Base-by-base conservation (phyloP, 495 filamentous ascomycete species). In the Annulohypoxylon moriforme region DNA sequence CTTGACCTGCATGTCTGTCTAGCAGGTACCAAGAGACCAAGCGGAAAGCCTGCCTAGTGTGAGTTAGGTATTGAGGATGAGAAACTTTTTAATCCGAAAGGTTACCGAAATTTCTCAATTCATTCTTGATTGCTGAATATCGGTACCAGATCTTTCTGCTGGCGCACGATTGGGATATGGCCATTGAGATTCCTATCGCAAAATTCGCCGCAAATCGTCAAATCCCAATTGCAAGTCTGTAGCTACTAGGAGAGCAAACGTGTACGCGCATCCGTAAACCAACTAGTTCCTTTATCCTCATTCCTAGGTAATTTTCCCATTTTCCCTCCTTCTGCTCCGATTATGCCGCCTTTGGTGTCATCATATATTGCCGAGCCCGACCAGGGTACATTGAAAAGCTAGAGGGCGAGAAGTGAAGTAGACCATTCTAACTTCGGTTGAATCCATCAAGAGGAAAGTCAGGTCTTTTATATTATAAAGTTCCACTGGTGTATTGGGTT, bases 341-440 rank as follows among this genome's bases (percentile, higher is more conserved):
- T 49, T 67, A 66, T 73, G 65, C 71, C 27, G 22, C 9, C 25
- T 40, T 70, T 72, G 62, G 38, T 69, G 44, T 71, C 69, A 42
- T 75, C 16, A 70, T 40, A 63, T 58, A 52, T 36, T 34, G 44
- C 50, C 64, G 33, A 70, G 62, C 61, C 67, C 44, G 59, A 67
- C 73, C 73, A 74, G 75, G 61, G 55, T 73, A 67, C 64, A 52
- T 68, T 47, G 53, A 68, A 40, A 40, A 13, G 49, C 24, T 64
- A 18, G 34, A 18, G 55, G 31, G 55, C 44, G 38, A 67, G 63
- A 63, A 66, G 16, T 14, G 53, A 68, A 70, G 13, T 25, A 22
- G n/a, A 16, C 56, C 57, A 56, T 46, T 18, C 27, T 4, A 47
- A 22, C 31, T 49, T 44, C 33, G n/a, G 10, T 42, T 64, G 55